phyloP scores from a whole-genome alignment of 108 stramenopile species.

The Craspedostauros australis region DNA sequence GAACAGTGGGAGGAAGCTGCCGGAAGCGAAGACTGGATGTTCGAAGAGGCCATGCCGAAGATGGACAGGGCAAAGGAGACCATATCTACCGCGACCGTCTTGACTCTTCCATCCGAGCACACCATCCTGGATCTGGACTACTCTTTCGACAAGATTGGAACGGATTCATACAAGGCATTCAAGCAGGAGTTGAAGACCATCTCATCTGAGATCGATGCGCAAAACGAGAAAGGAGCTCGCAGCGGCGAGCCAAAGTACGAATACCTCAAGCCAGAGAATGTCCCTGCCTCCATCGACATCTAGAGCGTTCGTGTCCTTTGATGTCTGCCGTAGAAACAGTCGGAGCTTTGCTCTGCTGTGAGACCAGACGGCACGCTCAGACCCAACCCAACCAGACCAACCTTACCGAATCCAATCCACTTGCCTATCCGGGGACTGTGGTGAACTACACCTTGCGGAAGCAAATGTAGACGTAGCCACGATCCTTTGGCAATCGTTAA shows the following conservation, averaged over 20 bases:
- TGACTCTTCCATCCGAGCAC: neutral
- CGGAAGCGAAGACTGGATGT: neutral
- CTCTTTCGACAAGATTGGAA: neutral
- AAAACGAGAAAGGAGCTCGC: neutral
- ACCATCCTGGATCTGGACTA: neutral
- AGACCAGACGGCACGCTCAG: too few species aligned
- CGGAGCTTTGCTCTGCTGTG: too few species aligned
- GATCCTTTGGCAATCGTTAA: too few species aligned
- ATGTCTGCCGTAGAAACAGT: too few species aligned
- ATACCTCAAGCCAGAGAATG: conserved; percentile 2
- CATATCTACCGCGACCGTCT: neutral
- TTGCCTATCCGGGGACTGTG: too few species aligned
- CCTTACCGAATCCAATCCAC: too few species aligned
- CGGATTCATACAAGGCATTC: conserved; percentile 4
- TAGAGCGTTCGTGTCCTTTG: too few species aligned
- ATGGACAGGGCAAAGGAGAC: neutral
- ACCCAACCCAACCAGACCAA: too few species aligned
- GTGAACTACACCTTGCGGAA: too few species aligned
- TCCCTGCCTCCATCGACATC: conserved; percentile 9
- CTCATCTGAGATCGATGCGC: neutral
- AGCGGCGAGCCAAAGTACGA: neutral
- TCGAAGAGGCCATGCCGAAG: neutral
- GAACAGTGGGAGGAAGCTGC: neutral
- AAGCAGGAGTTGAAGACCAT: neutral
- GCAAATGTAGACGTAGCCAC: too few species aligned